phyloP scores from a whole-genome alignment of 2,329 filamentous ascomycete species.

The Sporothrix sp. region DNA sequence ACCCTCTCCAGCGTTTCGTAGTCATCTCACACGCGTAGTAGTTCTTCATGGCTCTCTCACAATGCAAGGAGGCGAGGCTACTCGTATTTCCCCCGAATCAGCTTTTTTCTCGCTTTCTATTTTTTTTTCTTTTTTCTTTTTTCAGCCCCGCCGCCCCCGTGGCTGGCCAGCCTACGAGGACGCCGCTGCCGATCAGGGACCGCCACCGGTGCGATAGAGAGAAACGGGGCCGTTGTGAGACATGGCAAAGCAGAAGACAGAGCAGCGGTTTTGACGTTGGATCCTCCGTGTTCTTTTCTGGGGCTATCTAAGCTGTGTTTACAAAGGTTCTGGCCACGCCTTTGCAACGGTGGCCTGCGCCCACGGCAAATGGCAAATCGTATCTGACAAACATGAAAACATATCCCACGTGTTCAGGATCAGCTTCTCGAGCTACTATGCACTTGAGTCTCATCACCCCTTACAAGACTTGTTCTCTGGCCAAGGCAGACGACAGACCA shows the following conservation, averaged over 20 bases:
- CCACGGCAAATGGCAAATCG: too few relatives aligned
- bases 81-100: background rate
- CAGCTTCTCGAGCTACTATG: too few relatives aligned
- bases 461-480: too few relatives aligned
- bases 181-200: slow-evolving; percentile 1
- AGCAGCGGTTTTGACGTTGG: too few relatives aligned
- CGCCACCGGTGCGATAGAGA: background rate
- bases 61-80: background rate
- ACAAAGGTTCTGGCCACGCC: too few relatives aligned
- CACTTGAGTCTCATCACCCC: too few relatives aligned
- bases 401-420: too few relatives aligned
- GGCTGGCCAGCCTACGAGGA: slow-evolving; percentile 2
- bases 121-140: background rate
- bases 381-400: too few relatives aligned
- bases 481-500: too few relatives aligned
- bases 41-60: background rate
- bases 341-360: too few relatives aligned
- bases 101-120: background rate
- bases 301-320: too few relatives aligned
- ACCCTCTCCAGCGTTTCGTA: background rate
- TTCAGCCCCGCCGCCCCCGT: background rate
- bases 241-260: background rate
- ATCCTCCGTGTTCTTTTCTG: too few relatives aligned
- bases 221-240: background rate
- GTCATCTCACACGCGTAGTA: background rate